Percentiles rank a stretch among this genome's conserved stretches.
Evolutionary conservation across 768 basidiomycete species (phyloP).

Genomic region (Pleurotus platypus): DNA sequence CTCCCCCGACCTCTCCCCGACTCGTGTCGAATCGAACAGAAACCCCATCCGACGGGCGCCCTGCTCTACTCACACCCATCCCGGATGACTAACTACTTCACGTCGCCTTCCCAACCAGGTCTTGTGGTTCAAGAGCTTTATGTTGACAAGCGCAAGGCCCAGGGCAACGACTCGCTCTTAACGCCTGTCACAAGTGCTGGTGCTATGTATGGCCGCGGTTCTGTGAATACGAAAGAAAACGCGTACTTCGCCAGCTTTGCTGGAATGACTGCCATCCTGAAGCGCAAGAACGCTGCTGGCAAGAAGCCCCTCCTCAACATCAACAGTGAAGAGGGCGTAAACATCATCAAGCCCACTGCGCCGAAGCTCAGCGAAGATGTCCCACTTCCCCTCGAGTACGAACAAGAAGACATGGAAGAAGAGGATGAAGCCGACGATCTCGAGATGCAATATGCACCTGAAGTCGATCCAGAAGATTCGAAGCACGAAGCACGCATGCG

Average conservation of each 20-base stretch:
- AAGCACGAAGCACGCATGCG: slow-evolving; percentile 27
- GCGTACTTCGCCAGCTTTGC: slow-evolving; percentile 37
- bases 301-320: slow-evolving; percentile 23
- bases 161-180: slow-evolving; percentile 1
- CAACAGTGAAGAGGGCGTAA: slow-evolving; percentile 24
- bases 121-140: slow-evolving; percentile 40
- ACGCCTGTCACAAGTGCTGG: not conserved
- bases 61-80: slow-evolving; percentile 58
- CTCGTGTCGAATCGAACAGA: slow-evolving; percentile 46
- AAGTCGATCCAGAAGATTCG: slow-evolving; percentile 4
- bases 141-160: slow-evolving; percentile 6
- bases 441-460: not conserved
- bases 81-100: slow-evolving; percentile 48
- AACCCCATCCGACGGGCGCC: slow-evolving; percentile 63
- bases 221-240: not conserved
- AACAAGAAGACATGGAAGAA: not conserved
- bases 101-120: slow-evolving; percentile 52
- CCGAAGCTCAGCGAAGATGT: slow-evolving; percentile 3
- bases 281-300: slow-evolving; percentile 7
- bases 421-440: not conserved
- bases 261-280: slow-evolving; percentile 33
- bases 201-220: not conserved
- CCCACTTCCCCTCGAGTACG: slow-evolving; percentile 7
- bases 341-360: slow-evolving; percentile 3
- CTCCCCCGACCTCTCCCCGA: slow-evolving; percentile 15